Evolutionary conservation across 345 rosid species (phyloP).

Genomic region (Gossypium raimondii): DNA sequence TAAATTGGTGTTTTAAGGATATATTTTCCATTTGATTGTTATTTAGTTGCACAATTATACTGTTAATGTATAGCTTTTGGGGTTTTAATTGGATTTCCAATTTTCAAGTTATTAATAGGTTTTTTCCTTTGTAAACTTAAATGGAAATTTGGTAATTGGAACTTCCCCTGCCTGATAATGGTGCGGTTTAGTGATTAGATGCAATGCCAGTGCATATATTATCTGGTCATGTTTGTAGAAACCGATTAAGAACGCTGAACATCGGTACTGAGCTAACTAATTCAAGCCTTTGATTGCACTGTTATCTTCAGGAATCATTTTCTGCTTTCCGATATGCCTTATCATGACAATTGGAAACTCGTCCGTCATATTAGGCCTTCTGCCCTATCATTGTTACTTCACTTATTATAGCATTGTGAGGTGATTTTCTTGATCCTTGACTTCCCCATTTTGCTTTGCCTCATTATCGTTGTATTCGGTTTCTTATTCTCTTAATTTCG

Average conservation of each 20-base stretch:
- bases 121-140: background rate
- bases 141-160: background rate
- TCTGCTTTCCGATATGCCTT: slow-evolving; percentile 69
- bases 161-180: background rate
- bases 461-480: slow-evolving; percentile 1
- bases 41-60: background rate
- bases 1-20: background rate
- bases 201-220: background rate
- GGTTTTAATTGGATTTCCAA: background rate
- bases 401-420: slow-evolving; percentile 64
- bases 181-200: background rate
- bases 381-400: slow-evolving; percentile 56
- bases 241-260: background rate
- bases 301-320: slow-evolving; percentile 51
- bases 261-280: background rate
- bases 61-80: background rate
- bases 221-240: background rate
- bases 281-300: background rate
- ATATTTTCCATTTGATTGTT: background rate
- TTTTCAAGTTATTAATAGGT: background rate
- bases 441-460: slow-evolving; percentile 11
- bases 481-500: slow-evolving; percentile 25
- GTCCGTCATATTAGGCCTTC: slow-evolving; percentile 64
- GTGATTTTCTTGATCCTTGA: slow-evolving; percentile 35
- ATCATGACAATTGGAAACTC: slow-evolving; percentile 66